These are phyloP conservation scores for Yamadazyma spencermartinsiae DNA, from an alignment of 1,139 yeast genomes.

Conservation along the genomic window DNA sequence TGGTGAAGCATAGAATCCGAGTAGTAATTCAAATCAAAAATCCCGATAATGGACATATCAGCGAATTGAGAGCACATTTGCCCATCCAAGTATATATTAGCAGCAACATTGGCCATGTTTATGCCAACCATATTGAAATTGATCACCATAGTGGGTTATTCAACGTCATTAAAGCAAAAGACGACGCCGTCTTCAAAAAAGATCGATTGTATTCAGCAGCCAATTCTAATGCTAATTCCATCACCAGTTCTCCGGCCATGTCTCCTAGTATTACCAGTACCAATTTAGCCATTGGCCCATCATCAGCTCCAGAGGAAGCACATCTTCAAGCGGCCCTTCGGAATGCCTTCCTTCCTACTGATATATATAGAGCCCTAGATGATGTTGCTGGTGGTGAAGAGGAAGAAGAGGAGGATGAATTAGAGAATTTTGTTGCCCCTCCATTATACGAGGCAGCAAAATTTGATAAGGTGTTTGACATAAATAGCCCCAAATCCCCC, in stretches of 20 bases:
- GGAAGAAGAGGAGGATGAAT: slow-evolving; percentile 30
- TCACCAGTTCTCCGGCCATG: slow-evolving; percentile 7
- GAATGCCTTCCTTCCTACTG: not conserved
- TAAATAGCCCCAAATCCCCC: slow-evolving; percentile 38
- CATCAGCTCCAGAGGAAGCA: not conserved
- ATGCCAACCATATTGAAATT: slow-evolving; percentile 52
- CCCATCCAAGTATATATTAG: slow-evolving; percentile 62
- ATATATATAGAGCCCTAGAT: slow-evolving; percentile 11
- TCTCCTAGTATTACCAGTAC: slow-evolving; percentile 11
- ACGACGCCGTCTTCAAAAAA: slow-evolving; percentile 38
- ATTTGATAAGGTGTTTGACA: slow-evolving; percentile 38
- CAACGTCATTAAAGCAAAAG: slow-evolving; percentile 32
- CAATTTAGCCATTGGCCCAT: slow-evolving; percentile 2
- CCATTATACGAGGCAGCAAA: slow-evolving; percentile 43
- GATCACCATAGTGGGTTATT: slow-evolving; percentile 52
- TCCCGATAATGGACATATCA: slow-evolving; percentile 56
- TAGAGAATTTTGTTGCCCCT: slow-evolving; percentile 36
- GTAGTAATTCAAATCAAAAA: slow-evolving; percentile 56
- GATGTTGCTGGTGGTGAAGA: slow-evolving; percentile 23
- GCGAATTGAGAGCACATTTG: slow-evolving; percentile 68
- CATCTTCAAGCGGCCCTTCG: slow-evolving; percentile 2
- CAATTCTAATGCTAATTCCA: slow-evolving; percentile 3
- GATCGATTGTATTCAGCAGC: slow-evolving; percentile 14
- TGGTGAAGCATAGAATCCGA: slow-evolving; percentile 62
- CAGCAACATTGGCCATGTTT: slow-evolving; percentile 49